Evolutionary conservation across 225 moss, liverwort and hornwort genomes (phyloP).

Genomic region (Pleurozium schreberi): DNA sequence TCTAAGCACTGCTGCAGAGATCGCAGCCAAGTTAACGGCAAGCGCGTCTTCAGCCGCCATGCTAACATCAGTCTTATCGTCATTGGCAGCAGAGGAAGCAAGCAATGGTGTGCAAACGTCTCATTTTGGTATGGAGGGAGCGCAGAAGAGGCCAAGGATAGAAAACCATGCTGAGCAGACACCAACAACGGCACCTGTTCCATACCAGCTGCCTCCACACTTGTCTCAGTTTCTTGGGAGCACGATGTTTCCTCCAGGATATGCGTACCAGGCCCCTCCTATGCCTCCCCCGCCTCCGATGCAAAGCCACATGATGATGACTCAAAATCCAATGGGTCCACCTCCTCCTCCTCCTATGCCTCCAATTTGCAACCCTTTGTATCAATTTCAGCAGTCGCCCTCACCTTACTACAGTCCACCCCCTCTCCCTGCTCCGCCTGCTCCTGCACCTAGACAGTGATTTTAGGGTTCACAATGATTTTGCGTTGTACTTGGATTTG

Average conservation of each 20-base stretch:
- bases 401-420: conserved; percentile 78
- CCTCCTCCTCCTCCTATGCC: conserved; percentile 61
- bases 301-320: conserved; percentile 63
- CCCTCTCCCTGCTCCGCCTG: conserved; percentile 75
- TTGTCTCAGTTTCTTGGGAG: conserved; percentile 60
- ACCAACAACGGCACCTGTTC: conserved; percentile 21
- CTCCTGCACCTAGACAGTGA: conserved; percentile 45
- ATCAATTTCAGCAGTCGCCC: conserved; percentile 58
- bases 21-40: conserved; percentile 83
- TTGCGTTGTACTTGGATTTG: conserved; percentile 9
- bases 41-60: conserved; percentile 90
- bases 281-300: conserved; percentile 70
- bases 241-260: conserved; percentile 49
- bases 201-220: conserved; percentile 66
- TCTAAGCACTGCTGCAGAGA: conserved; percentile 71
- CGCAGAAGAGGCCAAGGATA: conserved; percentile 64
- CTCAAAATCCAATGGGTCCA: conserved; percentile 54
- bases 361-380: conserved; percentile 60
- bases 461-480: background rate
- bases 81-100: conserved; percentile 89
- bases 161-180: conserved; percentile 41
- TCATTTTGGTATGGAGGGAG: conserved; percentile 36
- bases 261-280: conserved; percentile 41
- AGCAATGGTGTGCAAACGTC: conserved; percentile 29
- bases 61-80: conserved; percentile 90